These are phyloP conservation scores for Senna tora DNA, from an alignment of 306 rosid species.

Conservation along the genomic window DNA sequence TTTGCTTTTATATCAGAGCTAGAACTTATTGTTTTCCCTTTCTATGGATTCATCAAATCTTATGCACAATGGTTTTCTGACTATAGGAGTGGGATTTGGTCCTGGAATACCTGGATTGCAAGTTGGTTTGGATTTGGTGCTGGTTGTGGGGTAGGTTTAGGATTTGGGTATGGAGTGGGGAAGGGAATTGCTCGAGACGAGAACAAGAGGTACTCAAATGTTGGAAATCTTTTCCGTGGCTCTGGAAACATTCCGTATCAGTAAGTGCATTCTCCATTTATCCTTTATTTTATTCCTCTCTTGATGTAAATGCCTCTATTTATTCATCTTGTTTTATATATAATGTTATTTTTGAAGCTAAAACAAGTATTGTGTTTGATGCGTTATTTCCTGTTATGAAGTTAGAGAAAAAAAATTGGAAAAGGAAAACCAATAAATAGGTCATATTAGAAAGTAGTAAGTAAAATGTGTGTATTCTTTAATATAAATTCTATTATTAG, in stretches of 20 bases:
- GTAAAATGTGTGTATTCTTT: background rate
- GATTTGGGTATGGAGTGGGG: slow-evolving; percentile 93
- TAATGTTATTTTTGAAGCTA: slow-evolving; percentile 4
- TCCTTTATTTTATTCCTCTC: slow-evolving; percentile 5
- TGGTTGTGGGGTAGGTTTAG: slow-evolving; percentile 89
- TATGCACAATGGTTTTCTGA: slow-evolving; percentile 12
- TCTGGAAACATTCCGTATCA: slow-evolving; percentile 51
- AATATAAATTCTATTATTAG: background rate
- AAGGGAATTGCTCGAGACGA: slow-evolving; percentile 83
- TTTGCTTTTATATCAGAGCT: slow-evolving; percentile 1
- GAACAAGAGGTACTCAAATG: slow-evolving; percentile 63
- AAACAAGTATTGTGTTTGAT: background rate
- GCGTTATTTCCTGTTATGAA: background rate
- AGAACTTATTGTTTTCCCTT: background rate
- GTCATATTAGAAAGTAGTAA: background rate
- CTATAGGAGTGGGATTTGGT: slow-evolving; percentile 82
- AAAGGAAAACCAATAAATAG: background rate
- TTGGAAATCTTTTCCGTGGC: slow-evolving; percentile 55
- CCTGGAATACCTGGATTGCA: slow-evolving; percentile 91
- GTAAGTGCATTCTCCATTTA: slow-evolving; percentile 51
- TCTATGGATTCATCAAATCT: slow-evolving; percentile 14
- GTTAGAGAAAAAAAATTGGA: background rate
- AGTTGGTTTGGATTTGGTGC: slow-evolving; percentile 83
- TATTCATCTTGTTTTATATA: background rate
- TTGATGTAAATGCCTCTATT: background rate